phyloP scores from a whole-genome alignment of 345 rosid species.

The Cardamine occulta region DNA sequence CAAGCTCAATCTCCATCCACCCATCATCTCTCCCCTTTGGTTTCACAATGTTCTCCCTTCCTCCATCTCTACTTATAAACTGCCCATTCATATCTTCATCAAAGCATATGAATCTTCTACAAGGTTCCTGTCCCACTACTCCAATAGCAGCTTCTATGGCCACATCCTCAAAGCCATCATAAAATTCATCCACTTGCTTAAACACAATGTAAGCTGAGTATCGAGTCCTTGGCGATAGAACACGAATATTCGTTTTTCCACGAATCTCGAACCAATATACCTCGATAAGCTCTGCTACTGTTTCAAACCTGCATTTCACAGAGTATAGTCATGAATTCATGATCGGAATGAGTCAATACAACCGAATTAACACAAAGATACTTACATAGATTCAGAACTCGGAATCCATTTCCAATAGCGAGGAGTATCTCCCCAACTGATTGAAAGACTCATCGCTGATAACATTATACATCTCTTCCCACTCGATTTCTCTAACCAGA shows the following conservation, averaged over 20 bases:
- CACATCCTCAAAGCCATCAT: conserved; percentile 11
- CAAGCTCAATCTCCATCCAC: conserved; percentile 28
- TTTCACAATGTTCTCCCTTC: background rate
- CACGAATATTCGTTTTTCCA: background rate
- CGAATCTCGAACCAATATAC: conserved; percentile 38
- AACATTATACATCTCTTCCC: conserved; percentile 37
- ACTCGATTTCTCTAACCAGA: conserved; percentile 30
- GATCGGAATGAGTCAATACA: background rate
- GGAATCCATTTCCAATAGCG: conserved; percentile 7
- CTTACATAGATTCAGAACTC: conserved; percentile 24
- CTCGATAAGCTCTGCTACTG: background rate
- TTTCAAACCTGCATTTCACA: conserved; percentile 24
- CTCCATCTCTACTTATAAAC: background rate
- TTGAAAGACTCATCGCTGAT: conserved; percentile 15
- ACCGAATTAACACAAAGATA: background rate
- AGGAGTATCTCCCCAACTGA: conserved; percentile 16
- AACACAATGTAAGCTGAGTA: conserved; percentile 36
- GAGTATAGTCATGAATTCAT: background rate
- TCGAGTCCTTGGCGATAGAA: conserved; percentile 26
- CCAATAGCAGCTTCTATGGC: conserved; percentile 34
- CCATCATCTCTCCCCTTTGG: conserved; percentile 15
- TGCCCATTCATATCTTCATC: background rate
- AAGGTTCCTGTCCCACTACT: conserved; percentile 22
- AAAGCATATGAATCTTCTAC: conserved; percentile 18
- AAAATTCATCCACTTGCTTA: background rate